Base-by-base conservation (phyloP, 495 filamentous ascomycete genomes). In the Cercophora sp. region DNA sequence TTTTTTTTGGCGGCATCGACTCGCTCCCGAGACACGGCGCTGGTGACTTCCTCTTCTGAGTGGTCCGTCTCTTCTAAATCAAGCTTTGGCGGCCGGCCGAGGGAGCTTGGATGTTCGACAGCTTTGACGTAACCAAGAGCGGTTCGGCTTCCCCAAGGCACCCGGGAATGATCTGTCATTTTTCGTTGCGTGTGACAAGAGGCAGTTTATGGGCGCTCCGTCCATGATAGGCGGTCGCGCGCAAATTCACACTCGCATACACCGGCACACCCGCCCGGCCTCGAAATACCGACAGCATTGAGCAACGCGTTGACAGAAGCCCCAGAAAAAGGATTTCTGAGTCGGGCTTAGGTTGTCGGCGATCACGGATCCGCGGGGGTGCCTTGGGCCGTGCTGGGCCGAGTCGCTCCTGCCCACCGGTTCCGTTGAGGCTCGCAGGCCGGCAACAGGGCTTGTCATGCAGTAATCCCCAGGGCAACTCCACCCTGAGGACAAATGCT, bases 51-150 rank as follows among this genome's bases (percentile, higher is more conserved):
- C n/a, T 22, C 18, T 6, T 11, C 10, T 31, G 31, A 24, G 20
- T 23, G 26, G 19, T 22, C 20, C 23, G 18, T 36, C 22, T 16
- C 11, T 37, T 16, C 19, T 5, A 35, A 50, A 54, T 41, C 39
- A 22, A 59, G 31, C 46, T 40, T 45, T 34, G 34, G 35, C 51
- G 37, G 47, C 23, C 48, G 37, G 48, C 54, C 25, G 24, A 52
- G 24, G 15, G 31, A 44, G 36, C 35, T 15, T 29, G 15, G 16
- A 52, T 61, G 58, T 57, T 49, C 54, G 58, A 60, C 50, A 51
- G 50, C 46, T 51, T 41, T 35, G 19, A 51, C 35, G 24, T 47
- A 48, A 10, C 16, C 18, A 35, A 39, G 15, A 35, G 27, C 20
- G 31, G 42, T 31, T 41, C 31, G 20, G 49, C 32, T 15, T 22